These are phyloP conservation scores for Agapanthus africanus DNA, from an alignment of 106 monocot species.

Conservation along the genomic window DNA sequence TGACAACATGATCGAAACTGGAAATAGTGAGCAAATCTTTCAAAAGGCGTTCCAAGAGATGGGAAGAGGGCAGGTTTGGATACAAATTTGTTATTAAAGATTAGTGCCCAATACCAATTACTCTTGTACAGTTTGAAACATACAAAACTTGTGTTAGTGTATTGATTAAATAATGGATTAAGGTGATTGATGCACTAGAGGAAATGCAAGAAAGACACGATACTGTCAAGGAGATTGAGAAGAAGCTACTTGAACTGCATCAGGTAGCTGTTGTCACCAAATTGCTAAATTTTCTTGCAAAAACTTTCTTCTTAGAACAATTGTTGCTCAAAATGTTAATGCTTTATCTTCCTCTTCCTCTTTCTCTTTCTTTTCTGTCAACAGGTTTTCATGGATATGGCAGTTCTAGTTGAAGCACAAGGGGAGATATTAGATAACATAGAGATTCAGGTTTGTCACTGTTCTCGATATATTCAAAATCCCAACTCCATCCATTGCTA, in stretches of 20 bases:
- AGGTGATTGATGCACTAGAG: constrained; percentile 35
- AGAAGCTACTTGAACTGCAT: constrained; percentile 41
- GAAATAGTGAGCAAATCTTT: constrained; percentile 53
- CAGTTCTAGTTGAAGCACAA: constrained; percentile 46
- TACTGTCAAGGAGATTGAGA: constrained; percentile 47
- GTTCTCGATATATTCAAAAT: not conserved
- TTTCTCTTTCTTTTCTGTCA: not conserved
- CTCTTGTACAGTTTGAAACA: no score
- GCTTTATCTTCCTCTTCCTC: not conserved
- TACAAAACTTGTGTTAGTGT: no score
- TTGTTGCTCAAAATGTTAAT: not conserved
- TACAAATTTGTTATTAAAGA: no score
- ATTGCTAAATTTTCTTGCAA: not conserved
- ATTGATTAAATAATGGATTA: not conserved
- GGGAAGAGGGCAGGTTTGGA: constrained; percentile 48
- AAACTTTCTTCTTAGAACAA: no score
- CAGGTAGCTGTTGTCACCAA: constrained; percentile 17
- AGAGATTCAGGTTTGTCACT: constrained; percentile 31
- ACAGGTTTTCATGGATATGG: constrained; percentile 54
- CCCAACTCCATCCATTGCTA: no score
- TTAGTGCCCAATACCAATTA: no score
- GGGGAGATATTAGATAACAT: constrained; percentile 45
- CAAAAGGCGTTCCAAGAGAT: constrained; percentile 55
- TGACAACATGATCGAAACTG: constrained; percentile 53
- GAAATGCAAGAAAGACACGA: constrained; percentile 66